These are phyloP conservation scores for Pyrenophora graminea DNA, from an alignment of 2,329 filamentous ascomycete genomes.

Conservation along the genomic window DNA sequence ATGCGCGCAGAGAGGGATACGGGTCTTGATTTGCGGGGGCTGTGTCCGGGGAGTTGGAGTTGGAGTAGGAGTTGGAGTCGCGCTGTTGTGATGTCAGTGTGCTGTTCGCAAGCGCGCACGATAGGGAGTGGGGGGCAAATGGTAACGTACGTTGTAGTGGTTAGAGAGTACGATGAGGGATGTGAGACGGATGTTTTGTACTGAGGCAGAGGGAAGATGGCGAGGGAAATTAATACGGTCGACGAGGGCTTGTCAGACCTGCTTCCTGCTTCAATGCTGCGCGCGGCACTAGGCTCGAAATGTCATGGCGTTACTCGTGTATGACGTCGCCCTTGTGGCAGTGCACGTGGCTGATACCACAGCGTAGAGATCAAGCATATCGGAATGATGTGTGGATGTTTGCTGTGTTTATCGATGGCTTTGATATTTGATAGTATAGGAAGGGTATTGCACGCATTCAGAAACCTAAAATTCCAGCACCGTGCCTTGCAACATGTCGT, in stretches of 20 bases:
- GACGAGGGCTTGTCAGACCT: constrained; percentile 2
- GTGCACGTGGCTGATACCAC: constrained; percentile 11
- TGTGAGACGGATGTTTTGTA: neutral
- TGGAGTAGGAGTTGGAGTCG: neutral
- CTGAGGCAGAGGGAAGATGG: constrained; percentile 1
- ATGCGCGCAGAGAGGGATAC: neutral
- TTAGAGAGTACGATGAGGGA: neutral
- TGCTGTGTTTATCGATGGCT: neutral
- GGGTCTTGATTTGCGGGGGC: neutral
- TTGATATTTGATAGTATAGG: neutral
- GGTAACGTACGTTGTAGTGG: neutral
- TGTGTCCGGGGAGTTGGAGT: too few species aligned
- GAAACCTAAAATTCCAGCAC: constrained; percentile 3
- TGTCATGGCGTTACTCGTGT: constrained; percentile 15
- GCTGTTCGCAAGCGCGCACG: neutral
- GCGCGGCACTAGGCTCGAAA: constrained; percentile 17
- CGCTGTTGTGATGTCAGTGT: constrained; percentile 5
- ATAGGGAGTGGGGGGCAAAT: neutral
- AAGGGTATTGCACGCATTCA: constrained; percentile 7
- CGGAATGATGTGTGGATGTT: neutral
- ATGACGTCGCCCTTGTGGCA: constrained; percentile 36
- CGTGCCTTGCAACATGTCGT: constrained; percentile 1
- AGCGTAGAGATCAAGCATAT: neutral
- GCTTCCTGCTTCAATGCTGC: constrained; percentile 25
- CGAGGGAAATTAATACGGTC: constrained; percentile 16